Evolutionary conservation across 139 green algal species (phyloP), one percentile per base, ranked within the genome.

Genomic region (Chlorella sp.): DNA sequence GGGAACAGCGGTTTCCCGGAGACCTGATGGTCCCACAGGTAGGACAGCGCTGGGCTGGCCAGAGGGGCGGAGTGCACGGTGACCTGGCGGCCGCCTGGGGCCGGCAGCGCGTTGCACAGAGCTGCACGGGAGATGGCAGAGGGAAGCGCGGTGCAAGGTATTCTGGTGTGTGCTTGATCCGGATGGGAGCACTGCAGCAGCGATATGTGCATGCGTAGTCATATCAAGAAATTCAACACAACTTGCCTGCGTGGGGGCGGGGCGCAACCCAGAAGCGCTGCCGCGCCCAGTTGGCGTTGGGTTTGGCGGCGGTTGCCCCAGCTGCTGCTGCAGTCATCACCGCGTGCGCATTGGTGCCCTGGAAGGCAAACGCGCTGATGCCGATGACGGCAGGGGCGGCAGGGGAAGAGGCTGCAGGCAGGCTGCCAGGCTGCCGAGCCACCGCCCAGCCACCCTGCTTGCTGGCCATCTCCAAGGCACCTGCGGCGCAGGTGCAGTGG

Each of bases 11-110:
- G 68, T 25, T 85, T 84, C 13, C 89, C 90, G 0, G 65, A 41
- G 15, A 96, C 93, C n/a, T 88, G 64, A 78, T 98, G 95, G 69
- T 98, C 92, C 64, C 85, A 86, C 34, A 97, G 69, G 81, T 91
- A 97, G 0, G 86, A 80, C 1, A 92, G 64, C 1, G 67, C 26
- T 2, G 90, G 82, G 13, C 81, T 71, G 0, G 21, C 4, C 4
- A 94, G 75, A 44, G 75, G 12, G 0, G n/a, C 86, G 21, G 51
- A 60, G 15, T 82, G 85, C 67, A 82, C 38, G 15, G 28, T n/a
- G 2, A 89, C 34, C 51, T 78, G 32, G 44, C 80, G 80, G 25
- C 65, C 39, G 64, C 68, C 80, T 25, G 36, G n/a, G 2, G 78
- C 63, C 44, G 36, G 30, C 60, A 38, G 16, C 1, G 34, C 78